Conservation (phyloP, 1,284 basidiomycete species). For the Ceratobasidium papillatum region DNA sequence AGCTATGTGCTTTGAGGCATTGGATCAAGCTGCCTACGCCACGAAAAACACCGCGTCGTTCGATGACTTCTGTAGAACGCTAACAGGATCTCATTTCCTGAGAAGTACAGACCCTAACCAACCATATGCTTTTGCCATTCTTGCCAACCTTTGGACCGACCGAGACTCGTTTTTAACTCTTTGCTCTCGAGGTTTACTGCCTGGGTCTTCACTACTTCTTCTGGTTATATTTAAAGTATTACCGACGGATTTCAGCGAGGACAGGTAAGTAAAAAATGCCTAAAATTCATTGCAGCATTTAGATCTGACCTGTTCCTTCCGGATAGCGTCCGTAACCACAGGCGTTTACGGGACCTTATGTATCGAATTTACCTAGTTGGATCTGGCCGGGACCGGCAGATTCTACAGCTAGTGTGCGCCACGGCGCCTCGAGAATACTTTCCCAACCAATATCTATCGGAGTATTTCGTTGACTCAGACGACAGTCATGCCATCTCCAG, state of each 20-base stretch:
- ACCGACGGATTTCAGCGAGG: neutral
- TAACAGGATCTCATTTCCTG: neutral
- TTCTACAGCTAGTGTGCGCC: neutral
- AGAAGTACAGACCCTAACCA: no score
- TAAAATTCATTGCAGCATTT: no score
- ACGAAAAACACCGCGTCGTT: neutral
- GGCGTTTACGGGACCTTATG: neutral
- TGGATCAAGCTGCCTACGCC: neutral
- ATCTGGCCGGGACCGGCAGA: neutral
- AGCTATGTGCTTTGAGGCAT: neutral
- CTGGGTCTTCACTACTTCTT: neutral
- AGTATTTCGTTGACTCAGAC: neutral
- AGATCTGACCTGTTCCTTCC: neutral
- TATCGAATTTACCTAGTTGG: neutral
- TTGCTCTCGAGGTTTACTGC: neutral
- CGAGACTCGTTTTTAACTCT: neutral
- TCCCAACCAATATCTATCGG: no score
- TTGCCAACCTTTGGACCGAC: neutral
- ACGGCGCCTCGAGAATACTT: no score
- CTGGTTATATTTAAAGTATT: neutral
- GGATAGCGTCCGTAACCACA: no score
- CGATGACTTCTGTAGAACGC: neutral
- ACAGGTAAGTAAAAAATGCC: neutral
- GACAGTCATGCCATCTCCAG: neutral
- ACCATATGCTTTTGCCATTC: neutral